Conservation (phyloP, 805 yeast species). For the Saccharomycopsis fodiens region DNA sequence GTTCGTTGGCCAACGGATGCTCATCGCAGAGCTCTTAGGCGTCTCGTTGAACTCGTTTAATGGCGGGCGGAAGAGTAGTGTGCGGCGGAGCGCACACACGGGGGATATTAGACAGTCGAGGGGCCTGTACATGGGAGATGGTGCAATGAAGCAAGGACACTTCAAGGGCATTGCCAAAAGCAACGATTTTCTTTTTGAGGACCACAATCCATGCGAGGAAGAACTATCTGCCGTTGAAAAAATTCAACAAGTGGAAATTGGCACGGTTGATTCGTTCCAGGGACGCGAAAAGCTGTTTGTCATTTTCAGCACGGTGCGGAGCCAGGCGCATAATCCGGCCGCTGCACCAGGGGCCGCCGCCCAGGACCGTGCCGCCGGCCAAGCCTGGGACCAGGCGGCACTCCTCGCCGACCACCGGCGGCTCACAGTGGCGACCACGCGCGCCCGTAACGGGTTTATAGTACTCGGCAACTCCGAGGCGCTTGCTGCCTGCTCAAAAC, state of each 20-base stretch:
- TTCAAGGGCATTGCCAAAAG: conserved; percentile 2
- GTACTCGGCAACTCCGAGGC: conserved; percentile 36
- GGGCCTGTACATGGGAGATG: neutral
- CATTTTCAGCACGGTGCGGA: conserved; percentile 33
- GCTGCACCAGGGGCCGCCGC: too few relatives aligned
- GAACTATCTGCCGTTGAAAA: conserved; percentile 34
- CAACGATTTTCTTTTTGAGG: conserved; percentile 19
- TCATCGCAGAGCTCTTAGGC: conserved; percentile 12
- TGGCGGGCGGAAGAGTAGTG: neutral
- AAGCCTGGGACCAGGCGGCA: conserved; percentile 18
- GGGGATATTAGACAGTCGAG: neutral
- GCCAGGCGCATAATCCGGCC: conserved; percentile 23
- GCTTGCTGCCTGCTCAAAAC: conserved; percentile 7
- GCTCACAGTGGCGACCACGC: conserved; percentile 39
- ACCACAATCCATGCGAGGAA: conserved; percentile 18
- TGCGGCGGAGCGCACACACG: neutral
- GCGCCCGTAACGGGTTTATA: conserved; percentile 36
- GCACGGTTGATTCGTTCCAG: conserved; percentile 38
- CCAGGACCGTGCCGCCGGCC: too few relatives aligned
- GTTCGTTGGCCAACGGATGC: conserved; percentile 49
- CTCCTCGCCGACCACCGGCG: conserved; percentile 29
- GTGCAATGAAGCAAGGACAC: neutral
- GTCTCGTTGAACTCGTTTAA: conserved; percentile 9
- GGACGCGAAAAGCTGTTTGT: conserved; percentile 37
- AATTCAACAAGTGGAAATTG: conserved; percentile 26